These are phyloP conservation scores for Pythium biforme DNA, from an alignment of 352 stramenopile genomes.

Conservation along the genomic window DNA sequence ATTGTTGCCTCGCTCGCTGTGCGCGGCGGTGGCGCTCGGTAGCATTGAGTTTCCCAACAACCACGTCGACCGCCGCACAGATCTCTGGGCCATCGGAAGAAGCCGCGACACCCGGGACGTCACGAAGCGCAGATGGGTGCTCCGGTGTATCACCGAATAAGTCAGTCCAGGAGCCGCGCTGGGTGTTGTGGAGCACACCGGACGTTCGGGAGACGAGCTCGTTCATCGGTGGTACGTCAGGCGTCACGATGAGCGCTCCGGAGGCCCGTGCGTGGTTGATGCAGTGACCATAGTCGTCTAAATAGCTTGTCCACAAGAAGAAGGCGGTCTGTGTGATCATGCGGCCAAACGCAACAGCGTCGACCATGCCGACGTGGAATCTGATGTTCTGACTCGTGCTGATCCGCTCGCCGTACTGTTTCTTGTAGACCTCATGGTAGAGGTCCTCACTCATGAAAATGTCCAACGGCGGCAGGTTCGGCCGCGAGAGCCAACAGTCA, in stretches of 20 bases:
- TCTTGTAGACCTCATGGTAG: slow-evolving; percentile 17
- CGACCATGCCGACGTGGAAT: slow-evolving; percentile 39
- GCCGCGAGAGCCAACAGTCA: slow-evolving; percentile 51
- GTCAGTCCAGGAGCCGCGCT: slow-evolving; percentile 30
- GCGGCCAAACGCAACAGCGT: slow-evolving; percentile 42
- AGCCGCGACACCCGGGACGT: slow-evolving; percentile 42
- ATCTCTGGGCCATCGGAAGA: slow-evolving; percentile 36
- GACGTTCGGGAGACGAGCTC: slow-evolving; percentile 52
- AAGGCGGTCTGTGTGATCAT: slow-evolving; percentile 51
- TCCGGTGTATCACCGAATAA: slow-evolving; percentile 48
- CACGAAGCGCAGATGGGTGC: slow-evolving; percentile 20
- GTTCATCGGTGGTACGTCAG: slow-evolving; percentile 60
- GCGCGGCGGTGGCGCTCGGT: slow-evolving; percentile 34
- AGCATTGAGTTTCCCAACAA: slow-evolving; percentile 33
- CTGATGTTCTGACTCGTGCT: slow-evolving; percentile 22
- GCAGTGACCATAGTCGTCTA: slow-evolving; percentile 69
- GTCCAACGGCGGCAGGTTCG: slow-evolving; percentile 50
- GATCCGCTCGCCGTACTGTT: slow-evolving; percentile 2
- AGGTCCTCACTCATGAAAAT: slow-evolving; percentile 51
- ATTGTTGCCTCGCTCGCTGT: slow-evolving; percentile 46
- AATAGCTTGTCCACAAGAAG: slow-evolving; percentile 58
- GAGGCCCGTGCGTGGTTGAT: slow-evolving; percentile 63
- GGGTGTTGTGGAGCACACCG: slow-evolving; percentile 40
- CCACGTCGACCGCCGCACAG: slow-evolving; percentile 41
- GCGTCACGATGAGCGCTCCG: slow-evolving; percentile 45